Evolutionary conservation across 768 basidiomycete species (phyloP).

Genomic region (Auricularia sp.): DNA sequence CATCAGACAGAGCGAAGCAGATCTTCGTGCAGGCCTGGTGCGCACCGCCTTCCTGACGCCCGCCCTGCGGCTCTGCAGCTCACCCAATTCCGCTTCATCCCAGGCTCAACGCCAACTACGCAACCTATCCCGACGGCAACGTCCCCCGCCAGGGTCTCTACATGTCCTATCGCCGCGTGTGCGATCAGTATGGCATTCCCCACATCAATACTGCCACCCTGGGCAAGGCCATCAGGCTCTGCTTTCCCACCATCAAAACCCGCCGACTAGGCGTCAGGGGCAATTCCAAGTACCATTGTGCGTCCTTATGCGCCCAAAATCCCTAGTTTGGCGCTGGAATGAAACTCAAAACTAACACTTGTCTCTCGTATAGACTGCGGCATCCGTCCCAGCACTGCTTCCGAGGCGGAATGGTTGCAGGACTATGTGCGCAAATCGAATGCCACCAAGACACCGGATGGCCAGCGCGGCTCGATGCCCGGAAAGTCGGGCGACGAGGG

Average conservation of each 20-base stretch:
- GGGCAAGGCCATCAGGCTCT: constrained; percentile 87
- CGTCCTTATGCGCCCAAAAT: constrained; percentile 19
- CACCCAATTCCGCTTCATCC: not conserved
- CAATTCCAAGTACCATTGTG: constrained; percentile 95
- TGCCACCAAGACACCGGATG: constrained; percentile 62
- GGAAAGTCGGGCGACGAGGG: constrained; percentile 55
- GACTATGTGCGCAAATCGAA: constrained; percentile 88
- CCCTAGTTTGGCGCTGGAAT: constrained; percentile 6
- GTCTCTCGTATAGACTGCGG: constrained; percentile 58
- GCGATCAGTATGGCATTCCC: constrained; percentile 85
- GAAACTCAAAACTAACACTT: constrained; percentile 13
- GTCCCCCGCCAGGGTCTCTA: constrained; percentile 91
- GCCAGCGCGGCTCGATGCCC: constrained; percentile 54
- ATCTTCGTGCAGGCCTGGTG: constrained; percentile 91
- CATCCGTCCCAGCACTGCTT: constrained; percentile 81
- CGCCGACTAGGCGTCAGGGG: constrained; percentile 85
- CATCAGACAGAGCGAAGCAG: constrained; percentile 83
- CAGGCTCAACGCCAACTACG: constrained; percentile 84
- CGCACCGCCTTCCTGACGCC: constrained; percentile 18
- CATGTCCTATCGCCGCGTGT: constrained; percentile 83
- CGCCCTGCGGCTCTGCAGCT: constrained; percentile 4
- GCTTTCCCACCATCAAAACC: constrained; percentile 93
- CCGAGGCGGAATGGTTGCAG: constrained; percentile 86
- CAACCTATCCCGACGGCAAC: constrained; percentile 84
- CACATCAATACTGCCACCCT: constrained; percentile 94